phyloP scores from a whole-genome alignment of 2,329 filamentous ascomycete genomes.

The Graphilbum fragrans region DNA sequence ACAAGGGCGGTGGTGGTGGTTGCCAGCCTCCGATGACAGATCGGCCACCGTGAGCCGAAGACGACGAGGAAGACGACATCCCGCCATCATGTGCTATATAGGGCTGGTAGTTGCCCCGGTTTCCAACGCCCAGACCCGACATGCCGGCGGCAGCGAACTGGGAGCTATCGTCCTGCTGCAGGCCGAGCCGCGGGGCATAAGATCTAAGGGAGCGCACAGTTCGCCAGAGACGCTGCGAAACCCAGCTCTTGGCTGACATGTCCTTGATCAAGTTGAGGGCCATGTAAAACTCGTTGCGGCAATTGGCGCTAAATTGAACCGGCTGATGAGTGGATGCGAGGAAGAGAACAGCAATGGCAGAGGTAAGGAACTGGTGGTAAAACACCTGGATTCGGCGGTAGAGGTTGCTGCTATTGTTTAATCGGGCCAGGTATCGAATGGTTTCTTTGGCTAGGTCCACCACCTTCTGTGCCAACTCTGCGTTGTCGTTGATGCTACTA shows the following conservation, averaged over 20 bases:
- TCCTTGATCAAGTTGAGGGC: slow-evolving; percentile 63
- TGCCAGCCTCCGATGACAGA: not conserved
- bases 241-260: slow-evolving; percentile 57
- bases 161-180: slow-evolving; percentile 37
- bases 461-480: slow-evolving; percentile 58
- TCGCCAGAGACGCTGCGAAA: slow-evolving; percentile 62
- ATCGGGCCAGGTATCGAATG: slow-evolving; percentile 55
- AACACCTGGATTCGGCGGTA: slow-evolving; percentile 63
- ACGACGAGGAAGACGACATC: not conserved
- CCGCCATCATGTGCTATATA: slow-evolving; percentile 10
- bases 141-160: slow-evolving; percentile 35
- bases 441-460: slow-evolving; percentile 69
- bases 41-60: not conserved
- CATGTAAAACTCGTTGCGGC: slow-evolving; percentile 68
- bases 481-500: slow-evolving; percentile 68
- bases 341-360: slow-evolving; percentile 63
- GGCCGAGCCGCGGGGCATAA: slow-evolving; percentile 56
- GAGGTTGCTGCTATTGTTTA: slow-evolving; percentile 60
- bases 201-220: slow-evolving; percentile 60
- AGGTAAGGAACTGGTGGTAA: slow-evolving; percentile 71
- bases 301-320: slow-evolving; percentile 53
- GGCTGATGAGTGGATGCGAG: slow-evolving; percentile 66
- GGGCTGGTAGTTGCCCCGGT: not conserved
- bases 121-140: slow-evolving; percentile 37
- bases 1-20: not conserved